Base-by-base conservation (phyloP, 2,329 filamentous ascomycete genomes). In the Emmonsiellopsis sp. region DNA sequence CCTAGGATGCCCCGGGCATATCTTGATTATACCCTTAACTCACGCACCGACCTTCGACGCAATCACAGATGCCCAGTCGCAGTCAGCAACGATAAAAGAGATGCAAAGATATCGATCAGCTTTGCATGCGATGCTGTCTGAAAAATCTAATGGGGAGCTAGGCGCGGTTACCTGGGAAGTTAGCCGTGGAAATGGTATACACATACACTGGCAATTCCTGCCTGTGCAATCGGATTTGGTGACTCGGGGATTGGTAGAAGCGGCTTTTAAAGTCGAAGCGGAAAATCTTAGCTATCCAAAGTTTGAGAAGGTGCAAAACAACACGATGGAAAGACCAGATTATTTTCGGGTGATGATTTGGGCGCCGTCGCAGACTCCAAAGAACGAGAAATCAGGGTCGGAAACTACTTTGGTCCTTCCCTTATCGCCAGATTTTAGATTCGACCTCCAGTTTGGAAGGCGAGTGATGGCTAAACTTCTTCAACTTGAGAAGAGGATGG, bases 111-210 rank as follows among this genome's bases (percentile, higher is more conserved):
- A 95, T 70, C 85, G 86, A 42, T 76, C 80, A 48, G 77, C 87
- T 0, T 76, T 97, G 47, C 89, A 95, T 65, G 77, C 77, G 45
- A 95, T 96, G 87, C 76, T 96, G 10, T 64, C 63, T 13, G 56
- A 63, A 10, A 70, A 67, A 48, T 67, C 72, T 26, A 65, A 66
- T 8, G 63, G 72, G 75, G n/a, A 72, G 69, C 81, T 96, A 1
- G 93, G 92, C 13, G 81, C 84, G 2, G 86, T 97, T 1, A 93
- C 89, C 0, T 98, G 89, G 83, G 93, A 97, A 71, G 91, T 98
- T 62, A 92, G 85, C 65, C 85, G 90, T 50, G 78, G 77, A 4
- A 80, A 81, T 50, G 89, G 93, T 52, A 84, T 97, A 53, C 93
- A 98, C 67, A 79, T 85, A 1, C 92, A 97, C 65, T 96, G 91